Conservation (phyloP, 1,139 yeast genomes). For the Candida sp. region DNA sequence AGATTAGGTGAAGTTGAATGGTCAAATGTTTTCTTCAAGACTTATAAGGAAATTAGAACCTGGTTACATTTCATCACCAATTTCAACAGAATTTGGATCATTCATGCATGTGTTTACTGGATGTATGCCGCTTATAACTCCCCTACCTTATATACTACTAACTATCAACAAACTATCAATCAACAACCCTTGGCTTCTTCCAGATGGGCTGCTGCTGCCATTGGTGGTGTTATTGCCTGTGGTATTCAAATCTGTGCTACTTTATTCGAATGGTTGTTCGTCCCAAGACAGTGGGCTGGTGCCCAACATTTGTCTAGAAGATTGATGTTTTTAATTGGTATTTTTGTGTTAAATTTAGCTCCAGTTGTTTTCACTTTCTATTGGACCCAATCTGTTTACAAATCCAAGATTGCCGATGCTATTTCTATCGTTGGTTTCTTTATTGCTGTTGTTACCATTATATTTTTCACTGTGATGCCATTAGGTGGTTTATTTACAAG, state of each 20-base stretch:
- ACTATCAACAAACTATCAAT: constrained; percentile 79
- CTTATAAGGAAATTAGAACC: constrained; percentile 94
- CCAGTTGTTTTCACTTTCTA: constrained; percentile 87
- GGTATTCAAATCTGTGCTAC: constrained; percentile 85
- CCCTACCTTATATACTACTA: constrained; percentile 83
- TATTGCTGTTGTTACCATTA: constrained; percentile 76
- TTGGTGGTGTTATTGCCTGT: constrained; percentile 89
- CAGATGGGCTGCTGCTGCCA: constrained; percentile 88
- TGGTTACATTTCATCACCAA: constrained; percentile 97
- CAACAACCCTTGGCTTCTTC: constrained; percentile 86
- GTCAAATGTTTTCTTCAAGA: constrained; percentile 91
- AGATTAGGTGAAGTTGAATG: constrained; percentile 92
- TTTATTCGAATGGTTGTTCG: constrained; percentile 90
- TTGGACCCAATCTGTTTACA: constrained; percentile 66
- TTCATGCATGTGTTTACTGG: constrained; percentile 89
- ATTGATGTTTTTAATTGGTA: constrained; percentile 64
- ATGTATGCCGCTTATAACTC: constrained; percentile 93
- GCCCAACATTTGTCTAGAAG: constrained; percentile 96
- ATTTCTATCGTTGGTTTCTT: constrained; percentile 90
- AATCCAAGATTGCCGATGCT: constrained; percentile 74
- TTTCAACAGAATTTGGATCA: constrained; percentile 97
- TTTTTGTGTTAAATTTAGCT: constrained; percentile 72
- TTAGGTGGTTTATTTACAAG: constrained; percentile 95
- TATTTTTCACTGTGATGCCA: constrained; percentile 94
- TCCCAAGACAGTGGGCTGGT: constrained; percentile 99